Percentiles rank a stretch among this genome's conserved stretches.
These are phyloP conservation scores for Persicaria tinctoria DNA, from an alignment of 148 eudicot genomes.

Conservation along the genomic window DNA sequence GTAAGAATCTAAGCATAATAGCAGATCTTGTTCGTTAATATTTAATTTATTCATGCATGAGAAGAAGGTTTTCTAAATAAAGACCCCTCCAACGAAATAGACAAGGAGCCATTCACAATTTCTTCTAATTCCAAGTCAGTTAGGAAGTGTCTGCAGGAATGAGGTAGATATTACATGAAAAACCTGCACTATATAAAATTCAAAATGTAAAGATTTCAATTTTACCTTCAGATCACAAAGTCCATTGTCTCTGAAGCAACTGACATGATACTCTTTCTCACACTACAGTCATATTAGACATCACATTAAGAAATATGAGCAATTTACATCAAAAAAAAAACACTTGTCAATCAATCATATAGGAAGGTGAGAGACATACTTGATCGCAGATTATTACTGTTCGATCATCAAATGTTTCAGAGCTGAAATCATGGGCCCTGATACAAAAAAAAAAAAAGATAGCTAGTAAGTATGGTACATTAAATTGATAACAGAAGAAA, in stretches of 20 bases:
- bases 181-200: not conserved
- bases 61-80: no score
- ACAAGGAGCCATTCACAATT: no score
- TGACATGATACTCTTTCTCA: constrained; percentile 94
- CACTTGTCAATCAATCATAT: not conserved
- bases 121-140: not conserved
- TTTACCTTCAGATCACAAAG: constrained; percentile 76
- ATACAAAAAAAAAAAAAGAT: constrained; percentile 10
- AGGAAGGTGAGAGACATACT: constrained; percentile 29
- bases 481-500: not conserved
- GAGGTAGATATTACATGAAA: not conserved
- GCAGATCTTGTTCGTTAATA: not conserved
- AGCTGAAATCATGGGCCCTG: constrained; percentile 80
- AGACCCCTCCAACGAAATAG: no score
- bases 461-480: constrained; percentile 6
- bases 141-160: constrained; percentile 67
- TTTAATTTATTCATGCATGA: no score
- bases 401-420: constrained; percentile 74
- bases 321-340: not conserved
- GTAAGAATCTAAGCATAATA: not conserved
- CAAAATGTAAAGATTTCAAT: not conserved
- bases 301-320: not conserved
- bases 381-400: constrained; percentile 93
- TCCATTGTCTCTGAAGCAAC: constrained; percentile 70
- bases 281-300: constrained; percentile 41